Conservation (phyloP, 208 protist species). For the Acanthamoeba triangularis region DNA sequence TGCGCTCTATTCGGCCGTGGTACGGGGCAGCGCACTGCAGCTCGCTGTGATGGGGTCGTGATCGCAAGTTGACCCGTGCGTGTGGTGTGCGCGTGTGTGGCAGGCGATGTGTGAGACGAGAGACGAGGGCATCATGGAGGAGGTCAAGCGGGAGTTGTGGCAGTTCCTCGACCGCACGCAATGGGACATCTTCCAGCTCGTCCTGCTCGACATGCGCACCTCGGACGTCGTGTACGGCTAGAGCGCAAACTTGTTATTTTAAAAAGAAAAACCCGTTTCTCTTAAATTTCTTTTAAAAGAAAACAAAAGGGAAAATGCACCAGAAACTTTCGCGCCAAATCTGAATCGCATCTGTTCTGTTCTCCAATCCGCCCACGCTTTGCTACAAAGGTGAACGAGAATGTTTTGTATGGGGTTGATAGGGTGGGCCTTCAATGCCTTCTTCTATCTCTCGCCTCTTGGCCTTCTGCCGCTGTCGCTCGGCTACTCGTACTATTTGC, state of each 20-base stretch:
- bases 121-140: not conserved
- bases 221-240: not conserved
- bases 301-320: not conserved
- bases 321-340: not conserved
- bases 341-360: no score
- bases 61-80: no score
- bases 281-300: not conserved
- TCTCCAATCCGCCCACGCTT: not conserved
- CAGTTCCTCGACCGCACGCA: constrained; percentile 3
- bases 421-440: constrained; percentile 48
- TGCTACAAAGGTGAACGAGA: not conserved
- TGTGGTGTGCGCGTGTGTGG: no score
- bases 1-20: constrained; percentile 23
- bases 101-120: constrained; percentile 4
- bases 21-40: not conserved
- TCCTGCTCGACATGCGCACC: not conserved
- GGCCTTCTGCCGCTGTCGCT: constrained; percentile 48
- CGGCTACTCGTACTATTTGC: not conserved
- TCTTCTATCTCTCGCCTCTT: constrained; percentile 33
- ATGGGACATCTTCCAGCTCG: constrained; percentile 24
- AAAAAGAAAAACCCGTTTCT: no score
- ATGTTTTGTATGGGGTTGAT: not conserved
- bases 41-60: no score
- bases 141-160: constrained; percentile 38
- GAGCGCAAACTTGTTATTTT: not conserved